phyloP scores from a whole-genome alignment of 805 yeast species.

The Nematodospora valgi region DNA sequence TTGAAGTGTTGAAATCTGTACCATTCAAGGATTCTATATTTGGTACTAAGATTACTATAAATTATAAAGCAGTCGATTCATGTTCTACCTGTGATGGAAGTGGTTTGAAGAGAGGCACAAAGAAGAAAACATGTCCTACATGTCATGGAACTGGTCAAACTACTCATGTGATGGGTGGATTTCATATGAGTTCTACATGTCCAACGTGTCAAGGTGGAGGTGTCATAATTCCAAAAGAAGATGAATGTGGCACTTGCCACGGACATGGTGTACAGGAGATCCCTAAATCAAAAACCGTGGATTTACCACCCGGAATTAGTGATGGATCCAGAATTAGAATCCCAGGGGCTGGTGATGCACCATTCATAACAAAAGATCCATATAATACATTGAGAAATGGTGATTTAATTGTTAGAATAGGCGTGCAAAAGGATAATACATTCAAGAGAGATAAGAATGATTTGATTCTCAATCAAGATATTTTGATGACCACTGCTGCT shows the following conservation, averaged over 20 bases:
- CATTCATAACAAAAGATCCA: slow-evolving; percentile 67
- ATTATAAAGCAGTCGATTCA: slow-evolving; percentile 68
- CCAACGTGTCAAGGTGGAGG: slow-evolving; percentile 86
- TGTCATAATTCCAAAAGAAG: slow-evolving; percentile 61
- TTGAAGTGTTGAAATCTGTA: slow-evolving; percentile 73
- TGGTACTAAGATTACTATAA: slow-evolving; percentile 65
- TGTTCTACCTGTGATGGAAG: slow-evolving; percentile 81
- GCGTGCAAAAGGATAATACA: slow-evolving; percentile 68
- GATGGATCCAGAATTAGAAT: slow-evolving; percentile 86
- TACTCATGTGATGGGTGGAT: slow-evolving; percentile 86
- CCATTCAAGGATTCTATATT: slow-evolving; percentile 83
- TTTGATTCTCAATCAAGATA: slow-evolving; percentile 59
- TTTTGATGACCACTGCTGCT: slow-evolving; percentile 94
- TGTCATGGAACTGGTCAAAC: slow-evolving; percentile 95
- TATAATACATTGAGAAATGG: slow-evolving; percentile 73
- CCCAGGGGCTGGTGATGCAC: slow-evolving; percentile 88
- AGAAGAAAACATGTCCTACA: slow-evolving; percentile 72
- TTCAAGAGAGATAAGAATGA: slow-evolving; percentile 68
- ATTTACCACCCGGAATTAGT: slow-evolving; percentile 82
- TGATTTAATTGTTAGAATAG: slow-evolving; percentile 79
- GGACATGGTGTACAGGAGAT: slow-evolving; percentile 82
- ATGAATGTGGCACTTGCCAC: slow-evolving; percentile 76
- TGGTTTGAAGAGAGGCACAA: slow-evolving; percentile 76
- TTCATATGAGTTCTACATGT: slow-evolving; percentile 96
- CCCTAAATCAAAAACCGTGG: slow-evolving; percentile 70